phyloP scores from a whole-genome alignment of 108 stramenopile genomes.

The Seminavis robusta region DNA sequence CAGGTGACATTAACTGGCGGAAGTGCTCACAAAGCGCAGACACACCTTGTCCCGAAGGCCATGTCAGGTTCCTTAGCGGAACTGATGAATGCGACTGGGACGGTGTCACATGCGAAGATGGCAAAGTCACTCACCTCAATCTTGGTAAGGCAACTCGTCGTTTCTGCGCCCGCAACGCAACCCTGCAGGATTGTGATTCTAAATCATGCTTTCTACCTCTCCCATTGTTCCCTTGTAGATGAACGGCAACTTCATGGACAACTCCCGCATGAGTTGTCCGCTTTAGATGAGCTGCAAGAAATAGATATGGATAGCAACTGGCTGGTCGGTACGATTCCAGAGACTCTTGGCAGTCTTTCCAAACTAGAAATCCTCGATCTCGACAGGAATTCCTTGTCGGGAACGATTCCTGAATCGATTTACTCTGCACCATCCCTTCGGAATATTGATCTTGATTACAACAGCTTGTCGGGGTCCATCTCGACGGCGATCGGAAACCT shows the following conservation, averaged over 20 bases:
- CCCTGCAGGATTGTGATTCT: too few species aligned
- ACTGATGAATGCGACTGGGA: slow-evolving; percentile 49
- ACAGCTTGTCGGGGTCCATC: slow-evolving; percentile 45
- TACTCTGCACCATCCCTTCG: slow-evolving; percentile 15
- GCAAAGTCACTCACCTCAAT: slow-evolving; percentile 21
- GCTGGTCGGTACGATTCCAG: slow-evolving; percentile 30
- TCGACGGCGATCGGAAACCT: slow-evolving; percentile 44
- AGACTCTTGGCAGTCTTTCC: slow-evolving; percentile 3
- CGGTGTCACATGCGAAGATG: slow-evolving; percentile 29
- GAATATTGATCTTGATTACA: slow-evolving; percentile 43
- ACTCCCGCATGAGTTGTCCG: slow-evolving; percentile 28
- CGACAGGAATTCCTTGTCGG: slow-evolving; percentile 31
- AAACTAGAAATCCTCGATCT: slow-evolving; percentile 34
- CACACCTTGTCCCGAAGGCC: not conserved
- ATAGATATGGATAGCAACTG: slow-evolving; percentile 35
- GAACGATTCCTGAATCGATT: slow-evolving; percentile 35
- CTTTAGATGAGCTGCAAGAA: slow-evolving; percentile 16
- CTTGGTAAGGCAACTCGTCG: too few species aligned
- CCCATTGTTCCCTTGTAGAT: slow-evolving; percentile 14
- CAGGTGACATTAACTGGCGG: slow-evolving; percentile 38
- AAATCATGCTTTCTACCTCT: too few species aligned
- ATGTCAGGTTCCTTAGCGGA: slow-evolving; percentile 27
- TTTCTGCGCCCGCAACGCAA: too few species aligned
- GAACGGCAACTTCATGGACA: slow-evolving; percentile 26
- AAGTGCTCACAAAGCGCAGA: slow-evolving; percentile 10